Evolutionary conservation across 495 filamentous ascomycete genomes (phyloP), one percentile per base, ranked within the genome.

Genomic region (Staphylotrichum tortipilum): DNA sequence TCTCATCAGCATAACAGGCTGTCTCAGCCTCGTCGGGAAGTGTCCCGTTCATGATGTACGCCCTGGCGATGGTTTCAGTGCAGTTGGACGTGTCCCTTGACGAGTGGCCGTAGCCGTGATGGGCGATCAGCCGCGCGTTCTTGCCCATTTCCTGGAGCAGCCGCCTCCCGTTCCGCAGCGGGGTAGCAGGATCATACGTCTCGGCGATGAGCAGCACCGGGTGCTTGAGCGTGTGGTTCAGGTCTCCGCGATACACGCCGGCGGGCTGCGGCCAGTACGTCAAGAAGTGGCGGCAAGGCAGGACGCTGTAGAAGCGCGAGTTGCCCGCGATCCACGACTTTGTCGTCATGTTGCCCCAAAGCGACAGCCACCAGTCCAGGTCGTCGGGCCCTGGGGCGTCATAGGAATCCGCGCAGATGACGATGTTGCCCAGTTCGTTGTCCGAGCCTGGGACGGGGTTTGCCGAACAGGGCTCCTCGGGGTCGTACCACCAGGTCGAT

Each of bases 61-160:
- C 54, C 51, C 55, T 66, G 0, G 63, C 68, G 31, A 69, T 52
- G 0, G 47, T 49, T 36, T 73, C 63, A 3, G 71, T 74, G 62
- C 70, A 74, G 26, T 48, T 55, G 4, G 68, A 68, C 23, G 55
- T 67, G 29, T 74, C 69, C 46, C 60, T 55, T 14, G 66, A 68
- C 24, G 68, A 65, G 33, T 75, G 72, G 0, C 72, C 72, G 30
- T 75, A 75, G 8, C 70, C 70, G 36, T 75, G 72, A 44, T 75
- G 72, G 10, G 55, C 68, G 24, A 73, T 60, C 26, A 75, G 55
- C 44, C 70, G 42, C 19, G 72, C 70, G 33, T 72, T 73, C 21
- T 39, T 29, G 1, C 69, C 71, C 71, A 75, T 72, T 43, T 75
- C 71, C 1, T 47, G 45, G 10, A 66, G 21, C 5, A 73, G 55